Evolutionary conservation across 257 asterid genomes (phyloP).

Genomic region (Striga asiatica): DNA sequence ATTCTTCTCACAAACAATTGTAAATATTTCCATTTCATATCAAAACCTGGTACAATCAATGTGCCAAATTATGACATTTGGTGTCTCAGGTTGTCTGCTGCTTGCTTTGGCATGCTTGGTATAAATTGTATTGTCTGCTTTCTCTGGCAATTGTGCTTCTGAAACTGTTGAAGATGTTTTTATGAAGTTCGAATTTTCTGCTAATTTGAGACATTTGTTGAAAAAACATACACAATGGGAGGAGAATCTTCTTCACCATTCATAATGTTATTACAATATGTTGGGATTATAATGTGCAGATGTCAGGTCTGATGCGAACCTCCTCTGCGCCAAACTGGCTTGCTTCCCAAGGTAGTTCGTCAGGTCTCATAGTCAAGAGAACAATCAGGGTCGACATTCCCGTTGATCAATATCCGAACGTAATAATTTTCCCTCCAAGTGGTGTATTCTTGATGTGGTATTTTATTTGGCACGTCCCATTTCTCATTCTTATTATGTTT

Average conservation of each 20-base stretch:
- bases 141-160: constrained; percentile 3
- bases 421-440: constrained; percentile 23
- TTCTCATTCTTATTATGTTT: constrained; percentile 9
- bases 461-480: constrained; percentile 1
- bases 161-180: constrained; percentile 5
- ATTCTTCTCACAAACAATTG: not conserved
- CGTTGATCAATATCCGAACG: constrained; percentile 84
- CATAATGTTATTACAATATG: constrained; percentile 23
- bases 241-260: constrained; percentile 3
- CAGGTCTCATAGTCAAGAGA: constrained; percentile 82
- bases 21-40: too few species aligned
- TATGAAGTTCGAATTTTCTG: not conserved
- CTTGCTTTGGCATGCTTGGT: constrained; percentile 12
- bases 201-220: not conserved
- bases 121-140: constrained; percentile 1
- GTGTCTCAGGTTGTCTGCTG: constrained; percentile 4
- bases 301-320: constrained; percentile 66
- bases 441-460: constrained; percentile 5
- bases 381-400: constrained; percentile 91
- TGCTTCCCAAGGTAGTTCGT: constrained; percentile 79
- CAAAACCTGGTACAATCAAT: too few species aligned
- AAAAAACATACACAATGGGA: constrained; percentile 5
- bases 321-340: constrained; percentile 81
- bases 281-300: constrained; percentile 46
- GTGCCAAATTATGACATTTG: too few species aligned